Conservation (phyloP, 768 basidiomycete species). For the Galerina marginata region DNA sequence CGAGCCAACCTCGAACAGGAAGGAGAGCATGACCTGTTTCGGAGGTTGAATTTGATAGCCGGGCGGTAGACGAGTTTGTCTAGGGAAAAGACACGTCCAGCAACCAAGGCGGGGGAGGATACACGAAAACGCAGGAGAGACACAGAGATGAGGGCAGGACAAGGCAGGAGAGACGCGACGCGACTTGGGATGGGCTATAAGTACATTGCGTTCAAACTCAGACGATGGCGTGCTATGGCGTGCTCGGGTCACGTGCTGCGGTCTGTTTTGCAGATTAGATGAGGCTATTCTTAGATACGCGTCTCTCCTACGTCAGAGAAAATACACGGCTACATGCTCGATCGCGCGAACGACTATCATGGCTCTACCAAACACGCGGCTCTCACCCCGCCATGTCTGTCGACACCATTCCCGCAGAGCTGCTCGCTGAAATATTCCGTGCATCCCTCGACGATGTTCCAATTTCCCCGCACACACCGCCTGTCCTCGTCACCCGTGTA, state of each 20-base stretch:
- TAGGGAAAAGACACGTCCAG: conserved; percentile 12
- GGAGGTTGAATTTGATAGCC: conserved; percentile 31
- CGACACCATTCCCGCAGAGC: conserved; percentile 14
- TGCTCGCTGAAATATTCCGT: conserved; percentile 19
- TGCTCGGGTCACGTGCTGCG: conserved; percentile 31
- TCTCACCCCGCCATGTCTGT: conserved; percentile 14
- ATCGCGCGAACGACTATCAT: neutral
- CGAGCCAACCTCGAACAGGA: neutral
- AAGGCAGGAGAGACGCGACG: conserved; percentile 17
- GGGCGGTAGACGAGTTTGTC: conserved; percentile 1
- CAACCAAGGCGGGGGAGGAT: neutral
- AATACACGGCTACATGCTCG: neutral
- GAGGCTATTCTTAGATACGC: neutral
- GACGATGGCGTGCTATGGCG: conserved; percentile 52
- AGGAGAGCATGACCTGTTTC: conserved; percentile 23
- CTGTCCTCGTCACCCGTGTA: conserved; percentile 18
- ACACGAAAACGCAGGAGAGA: conserved; percentile 10
- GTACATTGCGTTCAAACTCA: conserved; percentile 42
- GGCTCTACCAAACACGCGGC: neutral
- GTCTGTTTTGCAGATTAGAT: no score
- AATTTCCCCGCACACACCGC: conserved; percentile 16
- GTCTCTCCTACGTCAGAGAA: neutral
- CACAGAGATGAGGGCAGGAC: conserved; percentile 10
- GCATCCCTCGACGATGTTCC: neutral
- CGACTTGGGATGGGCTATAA: conserved; percentile 26